Evolutionary conservation across 2,329 filamentous ascomycete species (phyloP).

Genomic region (Ophiocordyceps camponoti-floridani): DNA sequence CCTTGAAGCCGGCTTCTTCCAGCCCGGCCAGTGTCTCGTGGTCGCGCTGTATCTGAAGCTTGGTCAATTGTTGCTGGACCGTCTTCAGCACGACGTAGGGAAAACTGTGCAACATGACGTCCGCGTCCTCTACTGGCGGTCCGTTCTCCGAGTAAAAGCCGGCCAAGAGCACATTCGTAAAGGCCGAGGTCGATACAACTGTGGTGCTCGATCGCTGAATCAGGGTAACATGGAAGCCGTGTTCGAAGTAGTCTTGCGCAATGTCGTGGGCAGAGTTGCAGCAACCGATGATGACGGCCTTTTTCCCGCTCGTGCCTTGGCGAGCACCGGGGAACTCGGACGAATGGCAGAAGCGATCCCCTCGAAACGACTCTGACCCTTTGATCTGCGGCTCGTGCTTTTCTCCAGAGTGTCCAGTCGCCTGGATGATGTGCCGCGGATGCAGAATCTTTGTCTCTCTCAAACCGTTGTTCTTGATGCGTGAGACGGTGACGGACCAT

Average conservation of each 20-base stretch:
- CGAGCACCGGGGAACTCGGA: constrained; percentile 37
- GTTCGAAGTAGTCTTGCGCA: constrained; percentile 47
- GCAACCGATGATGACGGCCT: constrained; percentile 46
- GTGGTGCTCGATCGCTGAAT: constrained; percentile 50
- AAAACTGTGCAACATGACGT: constrained; percentile 38
- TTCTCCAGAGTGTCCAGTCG: constrained; percentile 51
- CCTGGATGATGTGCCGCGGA: constrained; percentile 46
- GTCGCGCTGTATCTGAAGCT: constrained; percentile 16
- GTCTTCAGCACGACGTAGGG: constrained; percentile 44
- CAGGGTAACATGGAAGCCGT: constrained; percentile 50
- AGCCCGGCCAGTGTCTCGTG: constrained; percentile 24
- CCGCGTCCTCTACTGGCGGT: constrained; percentile 47
- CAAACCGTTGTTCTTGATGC: constrained; percentile 28
- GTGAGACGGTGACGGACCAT: constrained; percentile 39
- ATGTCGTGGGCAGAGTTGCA: constrained; percentile 57
- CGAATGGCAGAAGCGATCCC: constrained; percentile 42
- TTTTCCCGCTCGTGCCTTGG: constrained; percentile 30
- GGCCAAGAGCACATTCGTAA: constrained; percentile 32
- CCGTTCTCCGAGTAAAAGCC: constrained; percentile 30
- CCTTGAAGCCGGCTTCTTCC: constrained; percentile 37
- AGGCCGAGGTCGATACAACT: constrained; percentile 38
- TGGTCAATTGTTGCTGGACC: constrained; percentile 26
- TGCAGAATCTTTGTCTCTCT: constrained; percentile 33
- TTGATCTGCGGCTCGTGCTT: constrained; percentile 40
- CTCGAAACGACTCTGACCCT: constrained; percentile 38